phyloP scores from a whole-genome alignment of 257 asterid species.

The Solanum chmielewskii region DNA sequence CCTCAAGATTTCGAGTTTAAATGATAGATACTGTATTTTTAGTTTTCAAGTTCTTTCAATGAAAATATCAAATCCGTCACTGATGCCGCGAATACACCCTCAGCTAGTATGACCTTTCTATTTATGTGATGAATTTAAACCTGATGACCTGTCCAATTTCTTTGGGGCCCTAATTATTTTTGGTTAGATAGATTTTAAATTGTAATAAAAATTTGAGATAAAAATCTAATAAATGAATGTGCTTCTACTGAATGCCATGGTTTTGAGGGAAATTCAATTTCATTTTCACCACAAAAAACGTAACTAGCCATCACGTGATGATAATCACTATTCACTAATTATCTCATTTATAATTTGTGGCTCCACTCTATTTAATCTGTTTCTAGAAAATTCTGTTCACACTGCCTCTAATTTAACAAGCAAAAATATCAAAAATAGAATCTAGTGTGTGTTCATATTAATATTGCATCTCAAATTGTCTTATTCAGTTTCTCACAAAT shows the following conservation, averaged over 20 bases:
- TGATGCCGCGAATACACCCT: accelerated
- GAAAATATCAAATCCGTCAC: accelerated
- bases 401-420: neutral
- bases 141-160: neutral
- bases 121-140: neutral
- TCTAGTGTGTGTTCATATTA: neutral
- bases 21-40: too few relatives aligned
- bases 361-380: neutral
- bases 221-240: neutral
- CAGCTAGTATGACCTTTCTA: neutral
- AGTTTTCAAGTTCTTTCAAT: too few relatives aligned
- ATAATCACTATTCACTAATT: neutral
- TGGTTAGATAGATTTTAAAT: neutral
- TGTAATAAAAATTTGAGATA: neutral
- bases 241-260: neutral
- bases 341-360: neutral
- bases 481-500: too few relatives aligned
- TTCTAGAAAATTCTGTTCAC: neutral
- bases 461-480: neutral
- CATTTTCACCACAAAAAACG: neutral
- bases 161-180: neutral
- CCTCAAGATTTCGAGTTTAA: too few relatives aligned
- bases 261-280: neutral
- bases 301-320: neutral
- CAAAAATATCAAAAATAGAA: neutral